Conservation (phyloP, 345 rosid genomes). For the Citrus inodora region DNA sequence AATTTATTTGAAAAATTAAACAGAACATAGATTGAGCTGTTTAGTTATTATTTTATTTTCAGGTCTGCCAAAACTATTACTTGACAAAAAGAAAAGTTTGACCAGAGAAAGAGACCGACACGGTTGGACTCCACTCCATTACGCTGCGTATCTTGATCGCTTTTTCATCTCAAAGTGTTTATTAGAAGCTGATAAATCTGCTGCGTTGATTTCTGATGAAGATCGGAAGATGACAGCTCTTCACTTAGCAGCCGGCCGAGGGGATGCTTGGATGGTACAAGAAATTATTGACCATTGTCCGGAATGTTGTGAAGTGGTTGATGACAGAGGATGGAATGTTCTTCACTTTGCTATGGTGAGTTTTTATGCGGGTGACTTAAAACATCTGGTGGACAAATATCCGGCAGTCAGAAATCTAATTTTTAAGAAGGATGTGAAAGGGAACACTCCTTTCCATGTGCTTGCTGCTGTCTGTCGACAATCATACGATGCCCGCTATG, state of each 20-base stretch:
- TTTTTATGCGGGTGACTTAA: background rate
- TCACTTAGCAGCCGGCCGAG: slow-evolving; percentile 2
- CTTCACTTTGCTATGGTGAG: background rate
- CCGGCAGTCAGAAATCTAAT: background rate
- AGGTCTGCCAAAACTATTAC: background rate
- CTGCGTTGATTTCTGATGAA: background rate
- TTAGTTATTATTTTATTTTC: too few species aligned
- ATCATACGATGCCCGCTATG: background rate
- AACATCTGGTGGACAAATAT: background rate
- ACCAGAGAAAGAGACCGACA: too few species aligned
- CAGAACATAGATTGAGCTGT: rapidly evolving
- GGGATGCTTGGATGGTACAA: rapidly evolving
- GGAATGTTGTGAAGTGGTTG: background rate
- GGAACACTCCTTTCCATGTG: background rate
- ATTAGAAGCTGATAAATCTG: background rate
- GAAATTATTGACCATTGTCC: background rate
- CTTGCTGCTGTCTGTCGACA: background rate
- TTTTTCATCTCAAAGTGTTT: rapidly evolving
- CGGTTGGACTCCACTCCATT: too few species aligned
- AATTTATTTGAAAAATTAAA: too few species aligned
- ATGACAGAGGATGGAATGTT: background rate
- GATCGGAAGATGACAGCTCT: background rate
- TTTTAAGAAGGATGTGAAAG: background rate
- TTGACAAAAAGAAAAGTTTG: background rate
- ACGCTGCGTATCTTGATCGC: background rate